Evolutionary conservation across 2,329 filamentous ascomycete genomes (phyloP).

Genomic region (Fusarium sp.): DNA sequence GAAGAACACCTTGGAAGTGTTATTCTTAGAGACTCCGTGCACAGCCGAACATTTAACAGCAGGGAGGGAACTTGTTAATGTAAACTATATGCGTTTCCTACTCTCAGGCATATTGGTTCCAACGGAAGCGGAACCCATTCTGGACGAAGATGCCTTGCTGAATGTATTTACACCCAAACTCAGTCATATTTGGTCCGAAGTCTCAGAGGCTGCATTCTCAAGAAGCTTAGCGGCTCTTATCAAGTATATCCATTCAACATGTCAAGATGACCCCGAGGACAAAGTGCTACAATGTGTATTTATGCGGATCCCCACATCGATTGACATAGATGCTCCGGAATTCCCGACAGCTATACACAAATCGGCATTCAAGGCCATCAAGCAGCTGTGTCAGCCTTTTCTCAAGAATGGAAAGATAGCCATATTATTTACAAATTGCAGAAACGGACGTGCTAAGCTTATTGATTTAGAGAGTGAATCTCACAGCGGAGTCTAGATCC

Average conservation of each 20-base stretch:
- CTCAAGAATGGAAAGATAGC: background rate
- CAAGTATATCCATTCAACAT: background rate
- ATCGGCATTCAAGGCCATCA: background rate
- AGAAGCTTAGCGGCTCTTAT: background rate
- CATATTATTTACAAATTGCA: background rate
- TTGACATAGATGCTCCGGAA: background rate
- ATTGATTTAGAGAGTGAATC: background rate
- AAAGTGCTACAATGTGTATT: background rate
- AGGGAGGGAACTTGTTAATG: background rate
- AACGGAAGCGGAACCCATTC: background rate
- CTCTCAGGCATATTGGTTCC: background rate
- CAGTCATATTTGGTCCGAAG: fast-evolving
- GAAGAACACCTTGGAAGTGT: background rate
- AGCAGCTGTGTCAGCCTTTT: background rate
- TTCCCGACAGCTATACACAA: background rate
- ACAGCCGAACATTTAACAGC: background rate
- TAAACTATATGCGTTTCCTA: fast-evolving
- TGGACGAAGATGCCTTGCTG: background rate
- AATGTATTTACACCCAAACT: background rate
- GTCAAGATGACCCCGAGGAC: background rate
- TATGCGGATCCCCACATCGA: fast-evolving
- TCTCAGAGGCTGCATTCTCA: background rate
- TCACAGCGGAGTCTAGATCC: too few species aligned
- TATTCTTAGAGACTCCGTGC: background rate
- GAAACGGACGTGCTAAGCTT: too few species aligned